Conservation (phyloP, 805 yeast species). For the Yarrowia sp. region DNA sequence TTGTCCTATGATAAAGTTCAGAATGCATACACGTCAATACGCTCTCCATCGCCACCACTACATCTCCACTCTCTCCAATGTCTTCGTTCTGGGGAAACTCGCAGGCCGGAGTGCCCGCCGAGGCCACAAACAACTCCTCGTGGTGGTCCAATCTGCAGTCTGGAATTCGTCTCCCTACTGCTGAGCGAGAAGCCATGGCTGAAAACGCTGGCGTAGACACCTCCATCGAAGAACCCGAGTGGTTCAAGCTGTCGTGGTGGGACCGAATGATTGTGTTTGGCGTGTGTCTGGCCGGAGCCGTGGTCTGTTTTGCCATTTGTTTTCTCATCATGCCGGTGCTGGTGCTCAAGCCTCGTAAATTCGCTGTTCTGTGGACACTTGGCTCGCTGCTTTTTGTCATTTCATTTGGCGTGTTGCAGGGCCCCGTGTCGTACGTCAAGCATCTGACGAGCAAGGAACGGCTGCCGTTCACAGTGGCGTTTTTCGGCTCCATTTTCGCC, state of each 20-base stretch:
- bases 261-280: constrained; percentile 78
- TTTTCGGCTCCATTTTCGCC: constrained; percentile 71
- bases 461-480: constrained; percentile 73
- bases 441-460: constrained; percentile 76
- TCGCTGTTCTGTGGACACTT: constrained; percentile 81
- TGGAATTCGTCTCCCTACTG: constrained; percentile 10
- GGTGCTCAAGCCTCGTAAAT: constrained; percentile 85
- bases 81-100: constrained; percentile 24
- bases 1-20: no score
- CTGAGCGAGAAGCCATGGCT: constrained; percentile 32
- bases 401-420: constrained; percentile 89
- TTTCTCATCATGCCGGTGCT: constrained; percentile 83
- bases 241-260: constrained; percentile 55
- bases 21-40: background rate
- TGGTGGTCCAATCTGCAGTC: constrained; percentile 20
- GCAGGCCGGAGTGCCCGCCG: constrained; percentile 2
- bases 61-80: background rate
- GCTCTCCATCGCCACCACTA: background rate
- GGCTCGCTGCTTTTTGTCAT: constrained; percentile 84
- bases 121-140: constrained; percentile 18
- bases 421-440: constrained; percentile 73
- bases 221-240: constrained; percentile 36
- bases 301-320: constrained; percentile 78
- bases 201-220: constrained; percentile 29
- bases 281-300: constrained; percentile 69